Percentiles rank a stretch among this genome's conserved stretches.
Evolutionary conservation across 495 filamentous ascomycete genomes (phyloP).

Genomic region (Daldinia decipiens): DNA sequence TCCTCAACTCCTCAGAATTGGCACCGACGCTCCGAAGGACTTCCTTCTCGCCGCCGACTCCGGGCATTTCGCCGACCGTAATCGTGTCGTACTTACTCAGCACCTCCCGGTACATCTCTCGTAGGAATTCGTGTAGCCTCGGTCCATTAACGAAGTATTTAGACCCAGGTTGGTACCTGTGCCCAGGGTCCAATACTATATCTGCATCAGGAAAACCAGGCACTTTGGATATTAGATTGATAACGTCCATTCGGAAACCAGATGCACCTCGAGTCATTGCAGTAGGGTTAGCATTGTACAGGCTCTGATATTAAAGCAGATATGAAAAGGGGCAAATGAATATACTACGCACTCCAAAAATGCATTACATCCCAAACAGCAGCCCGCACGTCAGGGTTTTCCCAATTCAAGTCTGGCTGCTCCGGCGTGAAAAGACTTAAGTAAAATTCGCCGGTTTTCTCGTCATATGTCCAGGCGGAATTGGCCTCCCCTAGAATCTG

Average conservation of each 20-base stretch:
- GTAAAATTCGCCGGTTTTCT: conserved; percentile 66
- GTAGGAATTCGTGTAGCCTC: conserved; percentile 67
- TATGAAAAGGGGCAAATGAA: background rate
- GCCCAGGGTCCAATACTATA: conserved; percentile 55
- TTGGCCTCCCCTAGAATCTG: conserved; percentile 65
- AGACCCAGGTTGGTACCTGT: conserved; percentile 62
- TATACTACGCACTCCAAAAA: conserved; percentile 60
- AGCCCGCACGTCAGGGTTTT: conserved; percentile 64
- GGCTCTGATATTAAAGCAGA: background rate
- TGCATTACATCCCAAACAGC: conserved; percentile 68
- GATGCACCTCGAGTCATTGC: conserved; percentile 63
- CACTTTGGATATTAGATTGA: conserved; percentile 72
- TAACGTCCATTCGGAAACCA: conserved; percentile 73
- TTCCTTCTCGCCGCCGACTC: conserved; percentile 61
- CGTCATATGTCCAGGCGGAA: conserved; percentile 69
- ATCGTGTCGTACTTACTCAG: conserved; percentile 68
- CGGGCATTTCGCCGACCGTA: conserved; percentile 73
- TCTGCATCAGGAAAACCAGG: conserved; percentile 67
- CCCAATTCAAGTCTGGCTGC: conserved; percentile 75
- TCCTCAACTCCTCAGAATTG: conserved; percentile 66
- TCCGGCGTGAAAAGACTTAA: conserved; percentile 67
- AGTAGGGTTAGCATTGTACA: background rate
- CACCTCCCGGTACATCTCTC: conserved; percentile 62
- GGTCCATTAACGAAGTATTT: conserved; percentile 69
- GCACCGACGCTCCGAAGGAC: conserved; percentile 64